phyloP scores from a whole-genome alignment of 2,329 filamentous ascomycete species.

The Fusarium robinianum region DNA sequence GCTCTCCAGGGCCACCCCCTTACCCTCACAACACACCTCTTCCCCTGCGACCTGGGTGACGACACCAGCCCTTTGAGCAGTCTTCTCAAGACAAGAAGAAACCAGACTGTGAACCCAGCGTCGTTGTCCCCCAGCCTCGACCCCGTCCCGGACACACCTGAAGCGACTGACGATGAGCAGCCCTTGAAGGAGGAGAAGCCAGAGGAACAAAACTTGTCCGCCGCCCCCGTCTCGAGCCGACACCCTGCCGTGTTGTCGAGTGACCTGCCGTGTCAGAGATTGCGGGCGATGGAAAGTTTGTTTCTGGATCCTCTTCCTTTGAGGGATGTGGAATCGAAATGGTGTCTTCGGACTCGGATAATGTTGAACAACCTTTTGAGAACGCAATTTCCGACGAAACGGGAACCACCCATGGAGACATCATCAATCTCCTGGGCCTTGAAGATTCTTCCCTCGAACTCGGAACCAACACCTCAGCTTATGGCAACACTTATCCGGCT shows the following conservation, averaged over 20 bases:
- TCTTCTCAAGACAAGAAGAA: slow-evolving; percentile 44
- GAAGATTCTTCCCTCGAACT: too few relatives aligned
- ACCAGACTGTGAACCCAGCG: slow-evolving; percentile 62
- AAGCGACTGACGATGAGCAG: slow-evolving; percentile 39
- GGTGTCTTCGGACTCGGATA: slow-evolving; percentile 60
- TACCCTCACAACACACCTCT: slow-evolving; percentile 63
- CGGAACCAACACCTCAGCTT: slow-evolving; percentile 67
- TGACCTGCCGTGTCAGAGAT: slow-evolving; percentile 99
- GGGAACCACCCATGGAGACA: too few relatives aligned
- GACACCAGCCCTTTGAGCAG: slow-evolving; percentile 48
- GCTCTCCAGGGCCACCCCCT: slow-evolving; percentile 53
- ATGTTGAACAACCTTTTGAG: too few relatives aligned
- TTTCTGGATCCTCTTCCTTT: slow-evolving; percentile 50
- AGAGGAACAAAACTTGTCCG: slow-evolving; percentile 38
- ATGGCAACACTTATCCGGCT: slow-evolving; percentile 70
- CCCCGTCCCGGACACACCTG: slow-evolving; percentile 52
- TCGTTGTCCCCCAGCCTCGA: slow-evolving; percentile 62
- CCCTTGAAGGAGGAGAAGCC: slow-evolving; percentile 28
- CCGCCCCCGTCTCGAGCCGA: slow-evolving; percentile 94
- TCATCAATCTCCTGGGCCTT: too few relatives aligned
- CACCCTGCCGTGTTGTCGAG: slow-evolving; percentile 99
- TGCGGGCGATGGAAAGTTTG: slow-evolving; percentile 64
- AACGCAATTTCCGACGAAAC: too few relatives aligned
- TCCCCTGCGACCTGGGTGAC: slow-evolving; percentile 55
- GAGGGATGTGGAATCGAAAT: slow-evolving; percentile 47